Conservation (phyloP, 345 rosid genomes). For the Heritiera fomes region DNA sequence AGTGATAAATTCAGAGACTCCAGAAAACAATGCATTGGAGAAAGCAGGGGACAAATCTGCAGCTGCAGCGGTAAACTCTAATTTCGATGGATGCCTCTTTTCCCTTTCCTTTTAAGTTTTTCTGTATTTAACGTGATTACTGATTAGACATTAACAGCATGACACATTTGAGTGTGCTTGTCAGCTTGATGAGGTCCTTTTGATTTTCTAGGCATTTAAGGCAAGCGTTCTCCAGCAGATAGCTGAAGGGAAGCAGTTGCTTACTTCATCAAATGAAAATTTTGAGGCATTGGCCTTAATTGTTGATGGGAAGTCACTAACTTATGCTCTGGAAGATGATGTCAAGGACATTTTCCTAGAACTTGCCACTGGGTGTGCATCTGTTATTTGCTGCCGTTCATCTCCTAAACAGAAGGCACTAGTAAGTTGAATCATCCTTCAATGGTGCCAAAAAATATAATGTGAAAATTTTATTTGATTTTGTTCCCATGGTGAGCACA, state of each 20-base stretch:
- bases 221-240: constrained; percentile 62
- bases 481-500: background rate
- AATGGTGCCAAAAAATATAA: background rate
- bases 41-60: constrained; percentile 71
- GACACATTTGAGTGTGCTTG: background rate
- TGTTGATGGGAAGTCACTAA: constrained; percentile 84
- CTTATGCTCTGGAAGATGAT: constrained; percentile 78
- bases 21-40: constrained; percentile 65
- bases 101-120: background rate
- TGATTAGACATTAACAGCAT: background rate
- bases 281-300: constrained; percentile 78
- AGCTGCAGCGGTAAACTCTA: constrained; percentile 48
- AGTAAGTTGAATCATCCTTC: constrained; percentile 42
- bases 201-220: constrained; percentile 57
- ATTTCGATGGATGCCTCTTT: background rate
- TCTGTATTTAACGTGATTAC: background rate
- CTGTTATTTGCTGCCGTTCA: constrained; percentile 95
- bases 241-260: constrained; percentile 52
- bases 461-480: background rate
- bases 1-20: constrained; percentile 72
- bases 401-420: constrained; percentile 97
- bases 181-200: constrained; percentile 16
- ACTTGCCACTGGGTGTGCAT: constrained; percentile 85
- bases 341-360: constrained; percentile 73
- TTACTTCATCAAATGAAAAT: constrained; percentile 49